Conservation (phyloP, 441 rosid species). For the Mallotus repandus region DNA sequence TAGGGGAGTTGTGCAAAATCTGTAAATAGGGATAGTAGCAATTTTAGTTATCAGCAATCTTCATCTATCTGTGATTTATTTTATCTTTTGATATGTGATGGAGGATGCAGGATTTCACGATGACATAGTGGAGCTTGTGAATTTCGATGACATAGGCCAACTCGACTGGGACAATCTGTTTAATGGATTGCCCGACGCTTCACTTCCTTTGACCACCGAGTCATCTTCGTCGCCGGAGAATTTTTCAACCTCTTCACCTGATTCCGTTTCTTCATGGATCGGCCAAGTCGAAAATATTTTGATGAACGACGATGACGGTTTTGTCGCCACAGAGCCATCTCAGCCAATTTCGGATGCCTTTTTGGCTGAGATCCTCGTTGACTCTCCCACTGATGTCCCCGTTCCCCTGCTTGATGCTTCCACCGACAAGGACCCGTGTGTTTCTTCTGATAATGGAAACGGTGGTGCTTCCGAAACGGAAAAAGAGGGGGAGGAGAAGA, state of each 20-base stretch:
- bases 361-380: constrained; percentile 53
- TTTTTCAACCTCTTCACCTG: constrained; percentile 27
- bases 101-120: constrained; percentile 8
- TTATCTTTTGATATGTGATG: not conserved
- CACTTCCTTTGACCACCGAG: constrained; percentile 14
- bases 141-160: constrained; percentile 21
- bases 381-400: constrained; percentile 37
- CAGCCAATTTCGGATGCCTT: constrained; percentile 25
- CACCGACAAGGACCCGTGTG: constrained; percentile 28
- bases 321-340: constrained; percentile 22
- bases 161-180: constrained; percentile 35
- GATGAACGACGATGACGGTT: constrained; percentile 50
- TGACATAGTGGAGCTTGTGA: constrained; percentile 3
- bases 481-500: constrained; percentile 22
- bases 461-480: constrained; percentile 18
- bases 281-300: constrained; percentile 50
- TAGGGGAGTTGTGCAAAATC: too few species aligned
- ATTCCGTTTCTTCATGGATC: constrained; percentile 39
- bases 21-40: too few species aligned
- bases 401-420: constrained; percentile 11
- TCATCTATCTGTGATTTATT: too few species aligned
- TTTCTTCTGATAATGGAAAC: constrained; percentile 28
- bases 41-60: too few species aligned
- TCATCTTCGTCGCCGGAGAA: constrained; percentile 14
- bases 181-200: constrained; percentile 4